Base-by-base conservation (phyloP, 352 stramenopile species). In the Phytophthora fragariae region DNA sequence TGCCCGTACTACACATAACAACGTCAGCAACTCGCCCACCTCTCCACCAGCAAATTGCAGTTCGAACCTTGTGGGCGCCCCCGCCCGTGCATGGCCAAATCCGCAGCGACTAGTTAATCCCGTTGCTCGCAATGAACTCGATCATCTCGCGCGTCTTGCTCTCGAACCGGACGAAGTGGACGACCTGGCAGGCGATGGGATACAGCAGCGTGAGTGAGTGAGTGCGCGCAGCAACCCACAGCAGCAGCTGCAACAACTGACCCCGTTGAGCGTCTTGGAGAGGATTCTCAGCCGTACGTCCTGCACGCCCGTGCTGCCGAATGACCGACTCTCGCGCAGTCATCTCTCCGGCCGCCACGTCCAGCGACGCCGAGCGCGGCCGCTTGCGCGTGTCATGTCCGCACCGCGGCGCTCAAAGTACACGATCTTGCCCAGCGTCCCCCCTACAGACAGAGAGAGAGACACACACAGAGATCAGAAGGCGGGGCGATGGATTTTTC, bases 101-200 rank as follows among this genome's bases (percentile, higher is more conserved):
- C 2, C 87, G 82, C 29, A 97, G 68, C 29, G 89, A 96, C 75
- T 97, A 89, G 58, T 95, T 90, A 10, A 97, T 83, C 1, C 89
- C 89, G 62, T 93, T 90, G 33, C 65, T 81, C 10, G 85, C 78
- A 57, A 97, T 90, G 65, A 92, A 94, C 46, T 93, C 80, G 62
- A 97, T 84, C 31, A 89, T 87, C 15, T 93, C 83, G 44, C 73
- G 75, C 35, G 90, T 95, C 57, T 92, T 87, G 39, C 86, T 92
- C 58, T 97, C 90, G 54, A 95, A 96, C 5, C 86, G 84, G 31
- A 97, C 95, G 75, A 99, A 99, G 75, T 99, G 97, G 57, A 99
- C 96, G 37, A 96, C 88, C 89, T 95, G 41, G 2, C 24, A 27
- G 1, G 24, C 19, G 19, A 21, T 21, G 19, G 19, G 19, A 27